Evolutionary conservation across 2,329 filamentous ascomycete species (phyloP), one percentile per base, ranked within the genome.

Genomic region (Diplodia sapinea): DNA sequence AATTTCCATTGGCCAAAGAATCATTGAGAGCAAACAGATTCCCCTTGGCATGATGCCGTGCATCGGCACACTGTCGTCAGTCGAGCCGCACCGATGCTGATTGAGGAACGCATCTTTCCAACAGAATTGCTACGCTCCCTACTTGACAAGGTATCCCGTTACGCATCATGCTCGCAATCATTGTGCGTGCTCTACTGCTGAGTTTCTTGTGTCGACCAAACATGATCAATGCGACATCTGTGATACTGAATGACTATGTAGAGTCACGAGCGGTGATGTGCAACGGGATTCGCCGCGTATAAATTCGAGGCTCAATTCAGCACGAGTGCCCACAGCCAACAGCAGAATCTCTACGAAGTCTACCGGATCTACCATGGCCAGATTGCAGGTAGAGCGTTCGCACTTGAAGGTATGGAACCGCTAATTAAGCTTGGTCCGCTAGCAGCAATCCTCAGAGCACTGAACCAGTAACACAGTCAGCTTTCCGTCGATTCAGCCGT

Each of bases 301-400:
- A 47, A n/a, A 47, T 20, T 20, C 43, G 17, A 20, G n/a, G 8
- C 43, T 8, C n/a, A 7, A 47, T 47, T 8, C 43, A 20, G n/a
- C n/a, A 20, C 7, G n/a, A 20, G 17, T 47, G 43, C n/a, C n/a
- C 7, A 7, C 43, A n/a, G n/a, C 9, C 3, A 12, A 11, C 36
- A 38, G 9, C 36, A 13, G 36, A 38, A 38, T 4, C 36, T 38
- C 36, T 38, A 38, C 36, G n/a, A 20, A 47, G 43, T 20, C 13
- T 29, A 9, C 11, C 29, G 17, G 20, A 29, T 52, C 5, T 52
- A 52, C 15, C 6, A 52, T 52, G 50, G 50, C 26, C 20, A 52
- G 26, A 52, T 52, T 36, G 17, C 54, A 56, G n/a, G 31, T 56
- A 5, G 33, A 56, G 36, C 33, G 54, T 17, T 56, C 54, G 31